phyloP scores from a whole-genome alignment of 805 yeast species.

The Wickerhamomyces mucosus region DNA sequence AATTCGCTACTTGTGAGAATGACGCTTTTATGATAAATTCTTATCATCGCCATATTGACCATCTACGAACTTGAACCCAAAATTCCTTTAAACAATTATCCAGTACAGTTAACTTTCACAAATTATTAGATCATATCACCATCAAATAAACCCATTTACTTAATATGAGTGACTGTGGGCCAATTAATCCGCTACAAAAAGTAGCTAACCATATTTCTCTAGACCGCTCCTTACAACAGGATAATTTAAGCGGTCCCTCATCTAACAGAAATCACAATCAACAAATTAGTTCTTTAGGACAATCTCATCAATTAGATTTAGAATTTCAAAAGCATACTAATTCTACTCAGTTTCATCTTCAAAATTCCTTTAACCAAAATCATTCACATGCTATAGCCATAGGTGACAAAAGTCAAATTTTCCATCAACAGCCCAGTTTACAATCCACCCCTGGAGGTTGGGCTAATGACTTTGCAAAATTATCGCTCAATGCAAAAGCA shows the following conservation, averaged over 20 bases:
- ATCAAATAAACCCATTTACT: not conserved
- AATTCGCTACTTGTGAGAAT: too few relatives aligned
- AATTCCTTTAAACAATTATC: too few relatives aligned
- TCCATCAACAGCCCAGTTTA: constrained; percentile 6
- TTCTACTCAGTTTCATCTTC: too few relatives aligned
- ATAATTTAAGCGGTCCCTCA: constrained; percentile 1
- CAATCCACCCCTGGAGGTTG: constrained; percentile 10
- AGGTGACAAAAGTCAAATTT: constrained; percentile 11
- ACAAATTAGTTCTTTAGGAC: not conserved
- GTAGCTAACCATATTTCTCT: constrained; percentile 15
- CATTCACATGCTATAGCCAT: constrained; percentile 10
- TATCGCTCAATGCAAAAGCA: constrained; percentile 5
- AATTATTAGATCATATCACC: too few relatives aligned
- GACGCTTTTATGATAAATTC: too few relatives aligned
- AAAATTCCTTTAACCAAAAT: constrained; percentile 4
- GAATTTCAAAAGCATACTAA: constrained; percentile 2
- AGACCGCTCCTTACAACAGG: constrained; percentile 19
- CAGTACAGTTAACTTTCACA: too few relatives aligned
- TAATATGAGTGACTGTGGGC: constrained; percentile 14
- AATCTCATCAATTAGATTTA: constrained; percentile 7
- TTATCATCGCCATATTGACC: too few relatives aligned
- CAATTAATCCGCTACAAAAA: constrained; percentile 18
- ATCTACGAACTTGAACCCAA: too few relatives aligned
- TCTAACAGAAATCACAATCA: constrained; percentile 5
- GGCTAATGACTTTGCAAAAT: constrained; percentile 17